phyloP scores from a whole-genome alignment of 495 filamentous ascomycete genomes.

The Aspergillus sclerotioniger region DNA sequence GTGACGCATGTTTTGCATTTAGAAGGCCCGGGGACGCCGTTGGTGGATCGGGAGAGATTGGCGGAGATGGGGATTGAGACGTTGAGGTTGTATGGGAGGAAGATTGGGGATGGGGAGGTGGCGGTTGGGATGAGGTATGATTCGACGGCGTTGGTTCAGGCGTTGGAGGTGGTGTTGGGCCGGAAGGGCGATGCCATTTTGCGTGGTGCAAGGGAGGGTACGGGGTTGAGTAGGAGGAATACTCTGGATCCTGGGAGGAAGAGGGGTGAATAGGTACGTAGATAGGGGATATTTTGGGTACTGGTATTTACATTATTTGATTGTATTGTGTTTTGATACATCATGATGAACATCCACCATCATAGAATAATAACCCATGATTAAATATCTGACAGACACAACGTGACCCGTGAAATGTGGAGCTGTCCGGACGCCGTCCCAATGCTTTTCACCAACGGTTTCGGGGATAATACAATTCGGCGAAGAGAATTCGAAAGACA shows the following conservation, averaged over 20 bases:
- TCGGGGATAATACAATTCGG: slow-evolving; percentile 15
- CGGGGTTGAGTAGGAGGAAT: slow-evolving; percentile 64
- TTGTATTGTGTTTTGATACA: slow-evolving; percentile 1
- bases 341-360: not conserved
- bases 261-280: slow-evolving; percentile 17
- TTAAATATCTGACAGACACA: not conserved
- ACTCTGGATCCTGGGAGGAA: slow-evolving; percentile 50
- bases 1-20: slow-evolving; percentile 85
- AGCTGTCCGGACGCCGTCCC: slow-evolving; percentile 17
- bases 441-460: slow-evolving; percentile 17
- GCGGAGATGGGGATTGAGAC: slow-evolving; percentile 68
- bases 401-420: not conserved
- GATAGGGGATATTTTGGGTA: not conserved
- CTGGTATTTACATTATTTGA: not conserved
- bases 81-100: slow-evolving; percentile 72
- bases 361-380: not conserved
- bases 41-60: slow-evolving; percentile 65
- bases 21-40: slow-evolving; percentile 67
- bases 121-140: slow-evolving; percentile 69
- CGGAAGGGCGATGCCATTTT: slow-evolving; percentile 57
- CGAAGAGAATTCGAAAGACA: slow-evolving; percentile 3
- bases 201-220: slow-evolving; percentile 34
- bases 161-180: slow-evolving; percentile 75
- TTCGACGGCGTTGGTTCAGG: slow-evolving; percentile 67
- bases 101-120: slow-evolving; percentile 34